These are phyloP conservation scores for Blepharisma stoltei DNA, from an alignment of 73 alveolate genomes.

Conservation along the genomic window DNA sequence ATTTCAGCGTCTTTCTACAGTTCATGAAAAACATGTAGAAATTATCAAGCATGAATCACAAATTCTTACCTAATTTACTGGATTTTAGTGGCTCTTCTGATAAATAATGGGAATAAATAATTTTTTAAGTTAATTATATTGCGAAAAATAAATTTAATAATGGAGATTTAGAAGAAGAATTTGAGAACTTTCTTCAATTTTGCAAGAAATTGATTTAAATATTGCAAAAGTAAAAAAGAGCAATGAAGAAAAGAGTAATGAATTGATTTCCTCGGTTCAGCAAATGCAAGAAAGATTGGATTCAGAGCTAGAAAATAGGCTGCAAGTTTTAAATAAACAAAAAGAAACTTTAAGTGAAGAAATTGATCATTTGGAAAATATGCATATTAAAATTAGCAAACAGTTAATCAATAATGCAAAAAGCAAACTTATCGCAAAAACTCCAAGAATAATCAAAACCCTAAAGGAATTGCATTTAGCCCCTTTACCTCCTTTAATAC, in stretches of 20 bases:
- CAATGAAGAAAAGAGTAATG: conserved; percentile 84
- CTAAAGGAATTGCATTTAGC: conserved; percentile 49
- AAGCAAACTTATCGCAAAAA: conserved; percentile 57
- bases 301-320: conserved; percentile 49
- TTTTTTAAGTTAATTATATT: no score
- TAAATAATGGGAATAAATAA: no score
- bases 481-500: conserved; percentile 52
- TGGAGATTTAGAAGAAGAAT: neutral
- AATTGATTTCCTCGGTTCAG: conserved; percentile 74
- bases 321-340: conserved; percentile 37
- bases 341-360: conserved; percentile 45
- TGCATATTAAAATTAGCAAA: conserved; percentile 19
- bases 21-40: conserved; percentile 63
- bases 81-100: no score
- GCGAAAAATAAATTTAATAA: no score
- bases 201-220: conserved; percentile 24
- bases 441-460: conserved; percentile 48
- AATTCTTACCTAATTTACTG: no score
- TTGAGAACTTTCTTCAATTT: neutral
- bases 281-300: conserved; percentile 63
- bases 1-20: conserved; percentile 77
- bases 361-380: conserved; percentile 35
- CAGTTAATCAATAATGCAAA: conserved; percentile 39
- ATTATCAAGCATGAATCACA: conserved; percentile 67
- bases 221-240: conserved; percentile 49